Evolutionary conservation across 805 yeast species (phyloP).

Genomic region (Lipomyces lipofer): DNA sequence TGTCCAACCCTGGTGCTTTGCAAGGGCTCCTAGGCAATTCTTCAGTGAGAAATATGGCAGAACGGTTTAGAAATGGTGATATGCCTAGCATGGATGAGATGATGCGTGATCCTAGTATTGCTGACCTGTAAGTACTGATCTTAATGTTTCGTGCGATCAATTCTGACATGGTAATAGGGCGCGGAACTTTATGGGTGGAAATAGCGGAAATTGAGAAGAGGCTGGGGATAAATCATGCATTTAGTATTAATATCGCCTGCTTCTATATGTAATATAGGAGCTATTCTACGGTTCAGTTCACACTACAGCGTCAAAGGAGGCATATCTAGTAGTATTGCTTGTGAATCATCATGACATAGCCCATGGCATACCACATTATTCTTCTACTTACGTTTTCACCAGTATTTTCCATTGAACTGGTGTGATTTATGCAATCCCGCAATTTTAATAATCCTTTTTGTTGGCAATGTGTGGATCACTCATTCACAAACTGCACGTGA

Average conservation of each 20-base stretch:
- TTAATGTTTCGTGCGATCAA: background rate
- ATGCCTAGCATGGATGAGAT: constrained; percentile 64
- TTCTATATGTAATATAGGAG: too few species aligned
- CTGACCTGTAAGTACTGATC: constrained; percentile 17
- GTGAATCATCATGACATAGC: too few species aligned
- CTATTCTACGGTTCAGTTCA: too few species aligned
- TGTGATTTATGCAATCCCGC: constrained; percentile 18
- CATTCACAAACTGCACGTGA: constrained; percentile 25
- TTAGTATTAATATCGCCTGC: too few species aligned
- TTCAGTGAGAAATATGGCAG: constrained; percentile 79
- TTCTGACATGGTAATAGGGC: constrained; percentile 11
- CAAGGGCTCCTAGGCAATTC: constrained; percentile 77
- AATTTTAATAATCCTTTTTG: constrained; percentile 20
- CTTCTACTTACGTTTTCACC: background rate
- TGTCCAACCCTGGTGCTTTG: constrained; percentile 82
- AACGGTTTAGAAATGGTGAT: constrained; percentile 58
- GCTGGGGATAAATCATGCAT: too few species aligned
- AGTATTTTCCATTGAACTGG: background rate
- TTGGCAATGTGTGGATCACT: constrained; percentile 21
- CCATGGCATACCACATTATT: too few species aligned
- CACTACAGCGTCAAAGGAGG: too few species aligned
- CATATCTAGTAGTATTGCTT: too few species aligned
- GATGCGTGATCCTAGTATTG: constrained; percentile 66
- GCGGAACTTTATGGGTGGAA: constrained; percentile 27
- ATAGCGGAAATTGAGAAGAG: background rate